Conservation (phyloP, 306 rosid genomes). For the Citrullus colocynthis region DNA sequence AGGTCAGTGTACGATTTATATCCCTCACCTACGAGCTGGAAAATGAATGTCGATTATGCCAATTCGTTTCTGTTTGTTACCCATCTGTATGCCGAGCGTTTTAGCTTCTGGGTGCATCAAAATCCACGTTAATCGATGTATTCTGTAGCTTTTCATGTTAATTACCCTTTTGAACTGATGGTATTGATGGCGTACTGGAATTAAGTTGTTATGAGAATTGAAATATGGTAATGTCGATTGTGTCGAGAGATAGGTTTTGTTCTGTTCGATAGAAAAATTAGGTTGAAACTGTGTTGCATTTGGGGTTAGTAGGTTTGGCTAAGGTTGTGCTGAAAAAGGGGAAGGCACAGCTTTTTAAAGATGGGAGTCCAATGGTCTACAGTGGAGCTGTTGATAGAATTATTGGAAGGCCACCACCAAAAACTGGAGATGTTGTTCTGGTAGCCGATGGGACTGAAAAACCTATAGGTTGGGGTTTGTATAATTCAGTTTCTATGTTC, state of each 20-base stretch:
- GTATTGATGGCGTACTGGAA: background rate
- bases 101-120: background rate
- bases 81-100: background rate
- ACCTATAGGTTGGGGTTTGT: conserved; percentile 89
- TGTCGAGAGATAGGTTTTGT: background rate
- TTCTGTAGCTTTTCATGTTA: background rate
- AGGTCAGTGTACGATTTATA: conserved; percentile 27
- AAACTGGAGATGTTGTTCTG: conserved; percentile 71
- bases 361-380: conserved; percentile 94
- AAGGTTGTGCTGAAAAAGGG: conserved; percentile 86
- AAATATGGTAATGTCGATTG: background rate
- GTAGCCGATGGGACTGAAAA: conserved; percentile 81
- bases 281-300: background rate
- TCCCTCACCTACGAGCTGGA: background rate
- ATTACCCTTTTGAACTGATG: background rate
- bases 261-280: background rate
- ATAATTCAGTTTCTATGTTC: conserved; percentile 85
- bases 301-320: conserved; percentile 57
- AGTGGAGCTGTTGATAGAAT: conserved; percentile 95
- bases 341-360: conserved; percentile 88
- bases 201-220: background rate
- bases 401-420: conserved; percentile 84
- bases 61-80: background rate
- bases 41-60: background rate
- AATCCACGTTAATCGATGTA: background rate